Evolutionary conservation across 2,329 filamentous ascomycete species (phyloP), one percentile per base, ranked within the genome.

Genomic region (Pseudocercospora fijiensis): DNA sequence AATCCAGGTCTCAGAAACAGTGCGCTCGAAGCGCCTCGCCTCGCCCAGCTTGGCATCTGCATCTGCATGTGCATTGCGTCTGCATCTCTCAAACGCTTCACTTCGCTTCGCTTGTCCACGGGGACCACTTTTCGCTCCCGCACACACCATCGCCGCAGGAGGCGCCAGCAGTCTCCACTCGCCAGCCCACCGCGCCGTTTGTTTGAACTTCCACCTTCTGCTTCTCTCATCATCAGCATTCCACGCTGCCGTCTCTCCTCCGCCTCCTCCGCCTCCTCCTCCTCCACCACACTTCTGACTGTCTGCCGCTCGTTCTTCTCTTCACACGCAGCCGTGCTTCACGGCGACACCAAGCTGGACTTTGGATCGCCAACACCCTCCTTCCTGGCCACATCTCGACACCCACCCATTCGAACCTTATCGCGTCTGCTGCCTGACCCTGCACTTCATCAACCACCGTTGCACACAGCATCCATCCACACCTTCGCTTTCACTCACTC

Each of bases 231-330:
- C n/a, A 20, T 27, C 47, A 27, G 47, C 49, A 52, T 52, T 52
- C 49, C 49, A 52, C 49, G 24, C 49, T 27, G 47, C 47, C 4
- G 47, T 22, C 4, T 13, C 47, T 47, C 22, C 26, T 60, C 45
- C 45, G 45, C 51, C 58, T 60, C 45, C 28, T 22, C 22, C 37
- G 47, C 30, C 52, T 60, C 45, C 45, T 26, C 51, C 58, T 60
- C 45, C 28, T 22, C 22, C 37, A 28, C 30, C 26, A 11, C 26
- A 49, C 26, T 53, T 33, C 47, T 27, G 47, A 27, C 45, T 27
- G 43, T 51, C 45, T 51, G 28, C 45, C 61, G 20, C 61, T 63
- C 61, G n/a, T n/a, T n/a, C n/a, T n/a, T n/a, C n/a, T n/a, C n/a
- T 60, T 63, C 33, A 49, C 30, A 63, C 61, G 61, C 61, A 60